Conservation (phyloP, 208 protist genomes). For the Novymonas esmeraldas region DNA sequence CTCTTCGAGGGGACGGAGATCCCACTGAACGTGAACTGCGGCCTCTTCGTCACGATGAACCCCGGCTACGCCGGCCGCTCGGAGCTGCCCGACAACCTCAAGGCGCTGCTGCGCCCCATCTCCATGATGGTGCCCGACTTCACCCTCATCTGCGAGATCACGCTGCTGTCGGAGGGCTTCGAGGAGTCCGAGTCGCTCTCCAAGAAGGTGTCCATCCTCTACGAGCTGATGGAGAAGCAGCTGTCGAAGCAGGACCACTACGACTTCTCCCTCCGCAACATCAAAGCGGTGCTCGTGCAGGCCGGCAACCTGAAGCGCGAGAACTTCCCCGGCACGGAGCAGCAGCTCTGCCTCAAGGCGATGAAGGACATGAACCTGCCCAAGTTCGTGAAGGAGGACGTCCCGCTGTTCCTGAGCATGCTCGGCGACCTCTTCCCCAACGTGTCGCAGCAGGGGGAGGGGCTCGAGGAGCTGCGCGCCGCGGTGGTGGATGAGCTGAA, state of each 20-base stretch:
- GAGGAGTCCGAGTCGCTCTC: slow-evolving; percentile 93
- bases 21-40: slow-evolving; percentile 95
- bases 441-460: slow-evolving; percentile 76
- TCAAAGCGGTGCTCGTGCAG: slow-evolving; percentile 97
- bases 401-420: slow-evolving; percentile 95
- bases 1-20: slow-evolving; percentile 96
- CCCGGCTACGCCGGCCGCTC: slow-evolving; percentile 98
- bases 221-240: slow-evolving; percentile 97
- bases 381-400: slow-evolving; percentile 97
- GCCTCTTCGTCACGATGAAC: slow-evolving; percentile 99
- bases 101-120: slow-evolving; percentile 97
- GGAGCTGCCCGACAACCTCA: slow-evolving; percentile 99
- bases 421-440: slow-evolving; percentile 97
- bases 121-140: slow-evolving; percentile 99
- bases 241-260: slow-evolving; percentile 99
- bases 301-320: slow-evolving; percentile 95
- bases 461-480: slow-evolving; percentile 84
- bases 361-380: slow-evolving; percentile 98
- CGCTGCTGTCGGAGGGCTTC: slow-evolving; percentile 97
- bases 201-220: slow-evolving; percentile 97
- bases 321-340: slow-evolving; percentile 91
- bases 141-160: slow-evolving; percentile 98
- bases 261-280: slow-evolving; percentile 98
- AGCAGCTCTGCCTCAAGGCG: slow-evolving; percentile 95
- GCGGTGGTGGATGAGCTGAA: slow-evolving; percentile 81